Percentiles rank a stretch among this genome's conserved stretches.
Evolutionary conservation across 345 rosid species (phyloP).

Genomic region (Eucalyptus globulus): DNA sequence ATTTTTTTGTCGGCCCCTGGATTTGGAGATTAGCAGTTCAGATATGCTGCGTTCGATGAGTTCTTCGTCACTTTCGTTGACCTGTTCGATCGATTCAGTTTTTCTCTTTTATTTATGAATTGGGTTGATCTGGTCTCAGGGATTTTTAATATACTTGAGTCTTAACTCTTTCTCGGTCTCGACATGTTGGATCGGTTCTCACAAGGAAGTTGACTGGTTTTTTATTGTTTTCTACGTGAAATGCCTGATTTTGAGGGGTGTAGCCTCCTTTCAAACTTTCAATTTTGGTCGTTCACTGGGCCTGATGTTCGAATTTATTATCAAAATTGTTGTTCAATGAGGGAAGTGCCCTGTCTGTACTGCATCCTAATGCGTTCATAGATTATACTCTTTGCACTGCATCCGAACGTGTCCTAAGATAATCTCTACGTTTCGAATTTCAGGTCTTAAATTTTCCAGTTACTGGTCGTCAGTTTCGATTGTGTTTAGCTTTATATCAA

Average conservation of each 20-base stretch:
- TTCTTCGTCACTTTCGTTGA: background rate
- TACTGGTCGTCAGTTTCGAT: background rate
- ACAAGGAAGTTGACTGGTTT: background rate
- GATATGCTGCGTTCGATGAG: background rate
- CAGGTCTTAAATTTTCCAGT: background rate
- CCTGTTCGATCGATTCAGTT: background rate
- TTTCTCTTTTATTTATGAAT: background rate
- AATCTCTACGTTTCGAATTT: background rate
- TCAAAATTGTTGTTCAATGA: background rate
- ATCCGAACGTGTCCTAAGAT: background rate
- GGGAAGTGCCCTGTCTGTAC: background rate
- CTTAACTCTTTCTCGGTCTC: background rate
- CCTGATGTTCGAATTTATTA: background rate
- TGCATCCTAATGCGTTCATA: background rate
- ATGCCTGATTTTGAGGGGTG: background rate
- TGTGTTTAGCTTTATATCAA: background rate
- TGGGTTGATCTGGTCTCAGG: background rate
- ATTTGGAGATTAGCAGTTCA: background rate
- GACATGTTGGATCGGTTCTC: background rate
- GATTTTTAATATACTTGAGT: background rate
- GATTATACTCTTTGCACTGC: background rate
- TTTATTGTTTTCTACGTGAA: background rate
- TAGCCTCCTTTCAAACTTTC: background rate
- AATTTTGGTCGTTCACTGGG: background rate
- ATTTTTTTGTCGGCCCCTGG: background rate